A percentile compares a stretch with the other conserved stretches of the same genome.
Evolutionary conservation across 257 asterid genomes (phyloP).

Genomic region (Rehmannia glutinosa): DNA sequence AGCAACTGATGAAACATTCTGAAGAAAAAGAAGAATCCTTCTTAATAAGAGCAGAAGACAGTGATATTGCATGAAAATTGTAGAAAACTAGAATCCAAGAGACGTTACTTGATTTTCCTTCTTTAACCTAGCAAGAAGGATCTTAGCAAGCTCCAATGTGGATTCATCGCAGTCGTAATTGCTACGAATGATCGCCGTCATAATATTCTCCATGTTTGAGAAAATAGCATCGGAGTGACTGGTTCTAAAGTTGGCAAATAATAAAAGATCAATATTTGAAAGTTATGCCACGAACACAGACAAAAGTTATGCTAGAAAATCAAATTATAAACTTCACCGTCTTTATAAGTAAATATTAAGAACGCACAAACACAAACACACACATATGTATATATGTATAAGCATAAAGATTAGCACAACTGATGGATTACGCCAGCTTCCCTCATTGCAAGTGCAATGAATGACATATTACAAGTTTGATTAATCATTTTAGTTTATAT

Average conservation of each 20-base stretch:
- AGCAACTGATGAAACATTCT: constrained; percentile 24
- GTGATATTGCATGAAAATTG: neutral
- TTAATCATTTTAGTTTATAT: neutral
- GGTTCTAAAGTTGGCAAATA: constrained; percentile 4
- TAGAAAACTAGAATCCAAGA: neutral
- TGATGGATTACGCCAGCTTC: too few species aligned
- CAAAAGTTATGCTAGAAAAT: too few species aligned
- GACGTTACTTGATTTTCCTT: constrained; percentile 26
- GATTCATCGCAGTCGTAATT: constrained; percentile 14
- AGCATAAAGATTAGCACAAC: neutral
- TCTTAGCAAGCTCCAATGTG: constrained; percentile 13
- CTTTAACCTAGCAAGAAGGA: constrained; percentile 21
- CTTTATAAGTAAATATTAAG: neutral
- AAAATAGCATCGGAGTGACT: constrained; percentile 12
- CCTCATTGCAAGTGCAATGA: too few species aligned
- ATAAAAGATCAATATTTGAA: neutral
- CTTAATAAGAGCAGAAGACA: neutral
- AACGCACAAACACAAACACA: neutral
- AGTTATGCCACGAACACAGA: neutral
- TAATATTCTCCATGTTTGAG: constrained; percentile 23
- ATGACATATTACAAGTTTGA: too few species aligned
- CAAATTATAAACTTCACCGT: neutral
- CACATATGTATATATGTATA: neutral
- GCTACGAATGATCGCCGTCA: constrained; percentile 19
- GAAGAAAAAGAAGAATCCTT: neutral